Percentiles rank a stretch among this genome's conserved stretches.
These are phyloP conservation scores for Monosporascus ibericus DNA, from an alignment of 2,329 filamentous ascomycete species.

Conservation along the genomic window DNA sequence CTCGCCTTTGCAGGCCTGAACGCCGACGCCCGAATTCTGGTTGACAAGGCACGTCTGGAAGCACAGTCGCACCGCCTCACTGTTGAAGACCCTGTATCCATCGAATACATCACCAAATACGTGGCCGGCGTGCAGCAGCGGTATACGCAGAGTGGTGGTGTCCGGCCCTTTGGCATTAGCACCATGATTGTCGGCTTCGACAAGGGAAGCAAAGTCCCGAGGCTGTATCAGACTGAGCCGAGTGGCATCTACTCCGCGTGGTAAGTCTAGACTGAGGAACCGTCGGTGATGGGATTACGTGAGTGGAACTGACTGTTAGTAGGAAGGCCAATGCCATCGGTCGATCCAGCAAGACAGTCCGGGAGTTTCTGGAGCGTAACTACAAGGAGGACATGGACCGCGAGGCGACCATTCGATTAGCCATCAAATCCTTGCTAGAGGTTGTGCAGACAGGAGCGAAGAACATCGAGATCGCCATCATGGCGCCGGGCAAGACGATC, in stretches of 20 bases:
- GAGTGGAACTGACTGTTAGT: constrained; percentile 9
- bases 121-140: constrained; percentile 96
- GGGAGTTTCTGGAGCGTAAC: constrained; percentile 97
- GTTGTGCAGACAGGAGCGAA: constrained; percentile 98
- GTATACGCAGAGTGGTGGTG: constrained; percentile 98
- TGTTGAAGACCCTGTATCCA: constrained; percentile 92
- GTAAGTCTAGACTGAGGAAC: constrained; percentile 44
- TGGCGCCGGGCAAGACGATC: constrained; percentile 85
- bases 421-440: constrained; percentile 95
- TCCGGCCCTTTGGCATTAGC: constrained; percentile 97
- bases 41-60: constrained; percentile 96
- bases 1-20: constrained; percentile 96
- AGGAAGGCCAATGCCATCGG: constrained; percentile 99
- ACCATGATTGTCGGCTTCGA: constrained; percentile 98
- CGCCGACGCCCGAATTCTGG: constrained; percentile 93
- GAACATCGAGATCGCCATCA: constrained; percentile 99
- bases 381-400: constrained; percentile 98
- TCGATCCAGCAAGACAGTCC: constrained; percentile 96
- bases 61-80: constrained; percentile 96
- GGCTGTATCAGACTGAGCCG: constrained; percentile 97
- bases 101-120: constrained; percentile 99
- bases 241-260: constrained; percentile 98
- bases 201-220: constrained; percentile 79
- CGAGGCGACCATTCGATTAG: constrained; percentile 90
- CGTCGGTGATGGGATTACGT: no score